phyloP scores from a whole-genome alignment of 2,329 filamentous ascomycete genomes.

The Nectriaceae sp. region DNA sequence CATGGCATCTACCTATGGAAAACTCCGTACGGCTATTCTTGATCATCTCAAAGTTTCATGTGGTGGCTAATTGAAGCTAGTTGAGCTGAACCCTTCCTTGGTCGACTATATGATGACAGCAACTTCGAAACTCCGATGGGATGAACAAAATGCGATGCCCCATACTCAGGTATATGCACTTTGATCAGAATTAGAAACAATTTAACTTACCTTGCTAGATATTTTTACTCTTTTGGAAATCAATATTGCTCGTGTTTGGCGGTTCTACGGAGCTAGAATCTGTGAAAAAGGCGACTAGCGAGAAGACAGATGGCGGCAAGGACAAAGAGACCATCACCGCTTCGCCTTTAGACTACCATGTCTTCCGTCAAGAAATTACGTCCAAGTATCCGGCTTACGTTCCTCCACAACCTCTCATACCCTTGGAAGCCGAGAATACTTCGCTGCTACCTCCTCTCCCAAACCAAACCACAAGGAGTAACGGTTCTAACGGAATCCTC shows the following conservation, averaged over 20 bases:
- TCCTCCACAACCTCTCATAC: constrained; percentile 79
- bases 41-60: too few species aligned
- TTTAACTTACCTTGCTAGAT: constrained; percentile 49
- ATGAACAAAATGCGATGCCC: constrained; percentile 62
- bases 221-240: constrained; percentile 89
- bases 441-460: constrained; percentile 85
- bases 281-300: constrained; percentile 71
- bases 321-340: constrained; percentile 83
- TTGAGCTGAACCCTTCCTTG: constrained; percentile 65
- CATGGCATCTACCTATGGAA: constrained; percentile 47
- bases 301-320: constrained; percentile 59
- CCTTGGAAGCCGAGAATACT: constrained; percentile 86
- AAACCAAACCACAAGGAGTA: constrained; percentile 67
- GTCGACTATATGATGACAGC: constrained; percentile 72
- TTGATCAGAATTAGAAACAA: not conserved
- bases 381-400: constrained; percentile 98
- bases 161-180: constrained; percentile 59
- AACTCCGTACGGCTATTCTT: constrained; percentile 49
- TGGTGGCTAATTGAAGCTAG: constrained; percentile 40
- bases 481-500: constrained; percentile 63
- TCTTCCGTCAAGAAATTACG: constrained; percentile 94
- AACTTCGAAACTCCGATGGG: constrained; percentile 71
- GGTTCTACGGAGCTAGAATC: constrained; percentile 71
- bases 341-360: constrained; percentile 92
- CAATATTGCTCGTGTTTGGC: constrained; percentile 82